Percentiles rank a stretch among this genome's conserved stretches.
Conservation (phyloP, 2,329 filamentous ascomycete genomes). For the Amauroascus niger region DNA sequence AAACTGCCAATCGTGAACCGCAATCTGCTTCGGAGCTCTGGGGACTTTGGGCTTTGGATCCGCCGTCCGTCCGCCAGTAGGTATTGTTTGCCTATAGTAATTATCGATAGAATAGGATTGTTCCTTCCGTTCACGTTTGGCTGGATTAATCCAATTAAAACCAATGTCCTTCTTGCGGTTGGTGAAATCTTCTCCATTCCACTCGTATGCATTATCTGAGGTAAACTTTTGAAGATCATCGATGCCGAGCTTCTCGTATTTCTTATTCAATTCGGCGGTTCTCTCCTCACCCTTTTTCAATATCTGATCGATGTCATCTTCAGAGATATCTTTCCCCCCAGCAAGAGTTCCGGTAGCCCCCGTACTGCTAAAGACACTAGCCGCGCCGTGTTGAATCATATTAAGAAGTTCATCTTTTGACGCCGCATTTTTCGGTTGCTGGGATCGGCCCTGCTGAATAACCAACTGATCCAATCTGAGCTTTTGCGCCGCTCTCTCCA, state of each 20-base stretch:
- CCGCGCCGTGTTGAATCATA: conserved; percentile 99
- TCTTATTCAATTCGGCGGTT: conserved; percentile 80
- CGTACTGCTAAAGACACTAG: conserved; percentile 75
- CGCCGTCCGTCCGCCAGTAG: conserved; percentile 65
- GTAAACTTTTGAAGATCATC: conserved; percentile 97
- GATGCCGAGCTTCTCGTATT: conserved; percentile 92
- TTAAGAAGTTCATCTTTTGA: conserved; percentile 92
- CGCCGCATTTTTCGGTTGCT: conserved; percentile 80
- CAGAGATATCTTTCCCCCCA: conserved; percentile 56
- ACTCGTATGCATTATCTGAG: conserved; percentile 94
- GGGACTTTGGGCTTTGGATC: conserved; percentile 91
- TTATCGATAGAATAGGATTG: conserved; percentile 98
- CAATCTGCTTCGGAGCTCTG: conserved; percentile 84
- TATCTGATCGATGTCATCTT: conserved; percentile 86
- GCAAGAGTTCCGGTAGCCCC: conserved; percentile 53
- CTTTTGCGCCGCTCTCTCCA: conserved; percentile 94
- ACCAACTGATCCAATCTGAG: conserved; percentile 91
- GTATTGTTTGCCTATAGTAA: conserved; percentile 88
- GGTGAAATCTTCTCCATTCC: conserved; percentile 96
- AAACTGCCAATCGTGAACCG: conserved; percentile 94
- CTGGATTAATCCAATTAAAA: conserved; percentile 93
- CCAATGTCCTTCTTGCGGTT: conserved; percentile 86
- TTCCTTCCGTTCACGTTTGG: conserved; percentile 96
- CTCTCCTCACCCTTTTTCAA: conserved; percentile 76
- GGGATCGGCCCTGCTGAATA: conserved; percentile 92